Base-by-base conservation (phyloP, 345 rosid species). In the Arabis hirsuta region DNA sequence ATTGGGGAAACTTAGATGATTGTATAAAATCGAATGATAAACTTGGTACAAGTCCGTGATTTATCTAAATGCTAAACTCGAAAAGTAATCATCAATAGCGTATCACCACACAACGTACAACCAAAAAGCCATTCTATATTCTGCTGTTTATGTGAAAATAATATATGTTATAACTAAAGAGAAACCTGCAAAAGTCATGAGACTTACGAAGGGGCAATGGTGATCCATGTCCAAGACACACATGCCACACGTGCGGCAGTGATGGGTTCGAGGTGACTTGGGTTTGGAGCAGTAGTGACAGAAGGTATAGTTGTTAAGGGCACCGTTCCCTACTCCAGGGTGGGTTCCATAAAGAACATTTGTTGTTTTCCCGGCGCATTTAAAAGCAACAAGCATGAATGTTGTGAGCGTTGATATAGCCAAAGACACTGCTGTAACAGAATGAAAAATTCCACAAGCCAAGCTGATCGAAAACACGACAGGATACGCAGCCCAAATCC, bases 221-320 rank as follows among this genome's bases (percentile, higher is more conserved):
- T 94, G 98, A 82, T 94, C 98, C 97, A 94, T 94, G 83, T 94
- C 95, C 62, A 90, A 62, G 57, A 94, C 79, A 81, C 97, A 94
- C 80, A 78, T 83, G 74, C 90, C 89, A 78, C 98, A 94, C 7
- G 98, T 82, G 74, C 91, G 88, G 70, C 98, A 94, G 79, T 94
- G 98, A 87, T 91, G 97, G 55, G 88, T 59, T 79, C 90, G 85
- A 12, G 96, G 95, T 31, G 98, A 88, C 81, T 94, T 94, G 10
- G 95, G 97, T 83, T 76, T 89, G 39, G 79, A 81, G 81, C 97
- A 90, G 69, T 81, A 77, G 68, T 70, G 83, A 71, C 96, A 89
- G 74, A 88, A 92, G 53, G 92, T 89, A 71, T 82, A 89, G 81
- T 87, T 90, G 76, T 84, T 86, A 31, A 93, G 94, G 46, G 82